Base-by-base conservation (phyloP, 1,284 basidiomycete species). In the Anthracocystis setariae region DNA sequence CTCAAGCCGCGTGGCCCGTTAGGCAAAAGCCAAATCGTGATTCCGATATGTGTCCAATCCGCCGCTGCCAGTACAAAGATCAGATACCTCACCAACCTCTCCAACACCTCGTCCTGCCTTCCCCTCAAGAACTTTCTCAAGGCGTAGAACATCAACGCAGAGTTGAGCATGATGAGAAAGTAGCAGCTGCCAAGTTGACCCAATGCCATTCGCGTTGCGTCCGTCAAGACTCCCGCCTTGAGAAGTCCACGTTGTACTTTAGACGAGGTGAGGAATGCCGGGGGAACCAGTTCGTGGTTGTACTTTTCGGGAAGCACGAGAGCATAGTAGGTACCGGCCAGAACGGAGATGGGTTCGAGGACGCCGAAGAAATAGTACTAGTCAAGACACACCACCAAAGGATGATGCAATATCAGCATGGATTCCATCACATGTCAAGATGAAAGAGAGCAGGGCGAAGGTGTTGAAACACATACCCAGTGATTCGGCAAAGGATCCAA, bases 301-400 rank as follows among this genome's bases (percentile, higher is more conserved):
- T 79, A 79, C n/a, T 60, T 35, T 39, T 69, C 66, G 4, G 77
- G 76, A 8, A 72, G 72, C 3, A 54, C 24, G 27, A 70, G 44
- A 5, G 76, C 76, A 46, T 79, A 79, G 18, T 42, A 46, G 17
- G 50, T 27, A 3, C 76, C 77, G 8, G 76, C 70, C 4, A 76
- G 55, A 3, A 79, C 76, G 4, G 50, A 51, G 48, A 78, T 42
- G 13, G 77, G 77, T 46, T 79, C 77, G 24, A 79, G 40, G 37
- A 79, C 44, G 20, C 77, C 77, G 35, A 79, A 79, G 50, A 79
- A 77, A 23, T 62, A 25, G 63, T 78, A 78, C 76, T 72, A 51
- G 7, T 1, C 1, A 7, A 24, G 17, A 10, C 27, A 40, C 23
- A 20, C 33, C 5, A 4, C 5, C 8, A 21, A 5, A 9, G 10